Evolutionary conservation across 495 filamentous ascomycete genomes (phyloP).

Genomic region (Talaromyces adpressus): DNA sequence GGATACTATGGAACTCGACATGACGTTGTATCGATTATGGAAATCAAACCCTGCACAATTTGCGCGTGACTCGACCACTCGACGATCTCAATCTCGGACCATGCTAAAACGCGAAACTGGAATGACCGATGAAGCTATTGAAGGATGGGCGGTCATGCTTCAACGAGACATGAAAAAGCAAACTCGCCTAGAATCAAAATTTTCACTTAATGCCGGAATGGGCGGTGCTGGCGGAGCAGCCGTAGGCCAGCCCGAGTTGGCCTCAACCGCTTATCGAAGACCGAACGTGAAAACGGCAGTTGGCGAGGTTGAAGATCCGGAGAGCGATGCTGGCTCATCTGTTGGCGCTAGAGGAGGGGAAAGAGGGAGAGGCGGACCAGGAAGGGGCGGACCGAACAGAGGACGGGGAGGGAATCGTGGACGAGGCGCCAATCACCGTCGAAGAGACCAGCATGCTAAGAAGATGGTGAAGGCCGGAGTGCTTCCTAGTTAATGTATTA

Average conservation of each 20-base stretch:
- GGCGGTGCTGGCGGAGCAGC: conserved; percentile 15
- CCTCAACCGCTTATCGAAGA: conserved; percentile 50
- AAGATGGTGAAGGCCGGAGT: conserved; percentile 67
- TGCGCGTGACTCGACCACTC: conserved; percentile 57
- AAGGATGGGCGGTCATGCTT: conserved; percentile 90
- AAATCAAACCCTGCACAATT: conserved; percentile 57
- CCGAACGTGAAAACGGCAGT: conserved; percentile 14
- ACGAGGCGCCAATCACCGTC: conserved; percentile 65
- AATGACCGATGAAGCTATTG: conserved; percentile 90
- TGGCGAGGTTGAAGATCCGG: conserved; percentile 31
- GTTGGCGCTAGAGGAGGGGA: conserved; percentile 12
- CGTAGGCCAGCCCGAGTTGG: conserved; percentile 48
- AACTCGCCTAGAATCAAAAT: conserved; percentile 58
- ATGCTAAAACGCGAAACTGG: conserved; percentile 69
- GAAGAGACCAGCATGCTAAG: conserved; percentile 65
- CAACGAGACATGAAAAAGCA: conserved; percentile 58
- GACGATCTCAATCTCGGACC: conserved; percentile 52
- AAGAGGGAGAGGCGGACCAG: conserved; percentile 33
- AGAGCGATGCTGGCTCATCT: conserved; percentile 19
- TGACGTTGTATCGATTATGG: conserved; percentile 60
- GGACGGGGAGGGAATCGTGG: conserved; percentile 41
- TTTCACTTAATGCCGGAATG: conserved; percentile 48
- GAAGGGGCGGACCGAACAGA: conserved; percentile 44
- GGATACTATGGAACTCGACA: conserved; percentile 25
- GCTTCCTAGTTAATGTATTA: conserved; percentile 35